A percentile compares a stretch with the other conserved stretches of the same genome.
These are phyloP conservation scores for Crassisporium funariophilum DNA, from an alignment of 768 basidiomycete genomes.

Conservation along the genomic window DNA sequence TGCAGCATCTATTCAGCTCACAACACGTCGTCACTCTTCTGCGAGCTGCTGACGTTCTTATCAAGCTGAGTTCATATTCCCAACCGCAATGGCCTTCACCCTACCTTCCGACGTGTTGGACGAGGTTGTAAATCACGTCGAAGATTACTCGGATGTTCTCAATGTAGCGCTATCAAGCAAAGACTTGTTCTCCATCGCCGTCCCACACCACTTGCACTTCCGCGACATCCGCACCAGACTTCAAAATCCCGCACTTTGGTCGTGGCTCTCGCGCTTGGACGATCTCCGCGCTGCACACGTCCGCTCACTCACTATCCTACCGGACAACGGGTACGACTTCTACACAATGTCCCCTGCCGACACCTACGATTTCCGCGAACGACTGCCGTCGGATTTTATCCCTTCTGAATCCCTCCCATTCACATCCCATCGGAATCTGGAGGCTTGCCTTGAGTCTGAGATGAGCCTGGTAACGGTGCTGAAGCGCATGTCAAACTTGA, in stretches of 20 bases:
- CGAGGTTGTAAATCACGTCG: conserved; percentile 3
- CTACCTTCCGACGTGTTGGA: conserved; percentile 7
- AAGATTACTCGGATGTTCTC: conserved; percentile 9
- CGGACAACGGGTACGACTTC: conserved; percentile 2
- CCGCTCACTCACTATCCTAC: conserved; percentile 9
- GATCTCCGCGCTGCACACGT: conserved; percentile 8
- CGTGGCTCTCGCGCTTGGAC: conserved; percentile 7
- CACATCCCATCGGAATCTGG: background rate
- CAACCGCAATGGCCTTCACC: no score
- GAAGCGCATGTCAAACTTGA: conserved; percentile 1
- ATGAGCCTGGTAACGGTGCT: conserved; percentile 1
- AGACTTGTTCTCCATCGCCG: conserved; percentile 4
- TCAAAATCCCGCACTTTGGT: conserved; percentile 8
- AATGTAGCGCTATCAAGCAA: conserved; percentile 11
- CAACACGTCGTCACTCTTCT: no score
- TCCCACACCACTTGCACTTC: conserved; percentile 14
- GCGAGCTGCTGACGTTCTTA: no score
- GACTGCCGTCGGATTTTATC: conserved; percentile 5
- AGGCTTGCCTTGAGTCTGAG: conserved; percentile 1
- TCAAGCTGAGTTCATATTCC: no score
- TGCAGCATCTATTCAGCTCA: no score
- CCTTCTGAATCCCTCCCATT: background rate
- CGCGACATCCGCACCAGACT: conserved; percentile 11
- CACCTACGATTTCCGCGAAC: conserved; percentile 9
- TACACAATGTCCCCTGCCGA: background rate